Evolutionary conservation across 805 yeast genomes (phyloP).

Genomic region (Nakazawaea peltata): DNA sequence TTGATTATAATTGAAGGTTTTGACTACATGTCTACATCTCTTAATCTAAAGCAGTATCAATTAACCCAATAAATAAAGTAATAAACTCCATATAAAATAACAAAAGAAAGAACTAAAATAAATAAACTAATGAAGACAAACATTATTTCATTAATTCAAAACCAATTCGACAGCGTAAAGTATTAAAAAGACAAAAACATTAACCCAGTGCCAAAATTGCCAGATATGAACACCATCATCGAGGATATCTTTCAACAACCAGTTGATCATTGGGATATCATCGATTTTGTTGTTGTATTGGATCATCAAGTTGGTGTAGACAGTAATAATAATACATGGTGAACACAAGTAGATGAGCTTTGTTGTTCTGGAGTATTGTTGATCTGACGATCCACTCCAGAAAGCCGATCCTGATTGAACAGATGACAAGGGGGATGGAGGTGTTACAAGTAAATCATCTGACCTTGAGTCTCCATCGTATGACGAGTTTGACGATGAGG

Average conservation of each 20-base stretch:
- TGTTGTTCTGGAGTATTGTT: constrained; percentile 25
- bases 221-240: constrained; percentile 53
- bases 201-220: constrained; percentile 97
- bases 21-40: too few relatives aligned
- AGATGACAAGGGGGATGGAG: constrained; percentile 11
- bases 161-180: constrained; percentile 74
- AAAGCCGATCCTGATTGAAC: constrained; percentile 6
- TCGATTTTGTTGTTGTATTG: constrained; percentile 77
- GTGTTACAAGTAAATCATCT: background rate
- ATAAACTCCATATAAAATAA: too few relatives aligned
- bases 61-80: too few relatives aligned
- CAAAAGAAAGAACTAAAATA: background rate
- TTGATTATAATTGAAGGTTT: background rate
- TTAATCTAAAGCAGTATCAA: too few relatives aligned
- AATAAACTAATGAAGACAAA: background rate
- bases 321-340: constrained; percentile 91
- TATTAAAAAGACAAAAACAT: constrained; percentile 72
- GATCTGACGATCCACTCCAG: constrained; percentile 6
- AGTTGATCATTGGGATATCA: constrained; percentile 31
- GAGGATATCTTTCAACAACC: constrained; percentile 20
- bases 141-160: constrained; percentile 13
- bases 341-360: constrained; percentile 75
- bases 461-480: constrained; percentile 7
- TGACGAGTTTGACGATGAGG: constrained; percentile 15
- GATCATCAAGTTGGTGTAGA: constrained; percentile 88